Conservation (phyloP, 2,329 filamentous ascomycete genomes). For the Aspergillus ibericus region DNA sequence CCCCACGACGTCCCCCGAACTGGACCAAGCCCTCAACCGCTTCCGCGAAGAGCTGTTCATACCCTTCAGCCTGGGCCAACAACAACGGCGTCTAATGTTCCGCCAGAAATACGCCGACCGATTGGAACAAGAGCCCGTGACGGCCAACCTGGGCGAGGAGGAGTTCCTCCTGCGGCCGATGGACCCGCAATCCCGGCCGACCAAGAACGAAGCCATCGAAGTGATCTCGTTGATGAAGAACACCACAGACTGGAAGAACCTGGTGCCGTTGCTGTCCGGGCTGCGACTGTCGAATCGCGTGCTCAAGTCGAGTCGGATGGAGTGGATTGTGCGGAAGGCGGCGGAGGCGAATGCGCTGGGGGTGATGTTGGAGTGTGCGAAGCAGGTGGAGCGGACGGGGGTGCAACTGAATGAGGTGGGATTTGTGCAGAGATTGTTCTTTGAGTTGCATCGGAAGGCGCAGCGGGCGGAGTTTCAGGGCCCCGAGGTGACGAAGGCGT, state of each 20-base stretch:
- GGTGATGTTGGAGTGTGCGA: constrained; percentile 38
- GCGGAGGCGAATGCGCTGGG: constrained; percentile 36
- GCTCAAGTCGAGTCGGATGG: constrained; percentile 26
- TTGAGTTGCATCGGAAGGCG: constrained; percentile 39
- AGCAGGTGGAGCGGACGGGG: constrained; percentile 36
- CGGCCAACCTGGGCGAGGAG: constrained; percentile 41
- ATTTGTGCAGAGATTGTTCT: constrained; percentile 37
- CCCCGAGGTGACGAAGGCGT: constrained; percentile 27
- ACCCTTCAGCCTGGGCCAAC: constrained; percentile 38
- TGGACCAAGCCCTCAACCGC: constrained; percentile 41
- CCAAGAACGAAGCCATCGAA: constrained; percentile 31
- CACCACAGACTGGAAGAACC: constrained; percentile 42
- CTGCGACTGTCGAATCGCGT: constrained; percentile 32
- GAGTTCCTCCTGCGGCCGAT: constrained; percentile 43
- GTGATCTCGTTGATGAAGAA: constrained; percentile 39
- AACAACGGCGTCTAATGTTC: constrained; percentile 43
- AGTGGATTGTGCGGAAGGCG: constrained; percentile 41
- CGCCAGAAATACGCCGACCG: constrained; percentile 35
- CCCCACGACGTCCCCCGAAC: constrained; percentile 40
- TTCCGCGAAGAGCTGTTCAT: constrained; percentile 49
- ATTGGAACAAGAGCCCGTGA: constrained; percentile 42
- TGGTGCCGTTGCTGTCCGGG: constrained; percentile 43
- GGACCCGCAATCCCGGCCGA: constrained; percentile 34
- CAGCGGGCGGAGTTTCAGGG: constrained; percentile 36
- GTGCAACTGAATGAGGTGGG: constrained; percentile 32